A percentile compares a stretch with the other conserved stretches of the same genome.
Conservation (phyloP, 768 basidiomycete genomes). For the Cyclocybe cylindracea region DNA sequence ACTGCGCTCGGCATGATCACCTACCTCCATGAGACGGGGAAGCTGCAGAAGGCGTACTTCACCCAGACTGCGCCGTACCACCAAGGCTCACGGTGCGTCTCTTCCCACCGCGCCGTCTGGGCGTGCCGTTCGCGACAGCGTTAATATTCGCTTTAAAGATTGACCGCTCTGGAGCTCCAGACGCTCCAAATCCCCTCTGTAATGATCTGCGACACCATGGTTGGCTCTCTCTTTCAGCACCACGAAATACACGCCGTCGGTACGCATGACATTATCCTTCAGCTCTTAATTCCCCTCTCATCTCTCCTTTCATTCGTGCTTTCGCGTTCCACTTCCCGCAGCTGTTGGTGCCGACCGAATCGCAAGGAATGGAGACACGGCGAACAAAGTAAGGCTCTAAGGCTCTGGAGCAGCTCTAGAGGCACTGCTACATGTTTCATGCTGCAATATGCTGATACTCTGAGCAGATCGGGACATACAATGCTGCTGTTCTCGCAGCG, state of each 20-base stretch:
- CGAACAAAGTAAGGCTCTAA: slow-evolving; percentile 69
- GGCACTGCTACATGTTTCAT: slow-evolving; percentile 13
- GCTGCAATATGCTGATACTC: neutral
- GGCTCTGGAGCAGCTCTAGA: neutral
- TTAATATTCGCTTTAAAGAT: too few species aligned
- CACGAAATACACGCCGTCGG: slow-evolving; percentile 81
- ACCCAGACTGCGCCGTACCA: slow-evolving; percentile 96
- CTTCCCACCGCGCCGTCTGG: slow-evolving; percentile 1
- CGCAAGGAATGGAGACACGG: slow-evolving; percentile 93
- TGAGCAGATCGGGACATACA: slow-evolving; percentile 84
- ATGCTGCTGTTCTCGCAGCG: slow-evolving; percentile 89
- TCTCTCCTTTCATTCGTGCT: slow-evolving; percentile 3
- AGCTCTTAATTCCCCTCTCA: neutral
- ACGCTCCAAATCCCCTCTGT: slow-evolving; percentile 81
- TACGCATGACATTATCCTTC: slow-evolving; percentile 31
- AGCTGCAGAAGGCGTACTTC: slow-evolving; percentile 83
- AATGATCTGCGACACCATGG: slow-evolving; percentile 98
- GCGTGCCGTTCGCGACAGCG: too few species aligned
- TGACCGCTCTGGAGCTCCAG: slow-evolving; percentile 89
- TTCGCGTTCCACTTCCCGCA: slow-evolving; percentile 23
- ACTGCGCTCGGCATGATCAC: slow-evolving; percentile 95
- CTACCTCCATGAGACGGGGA: slow-evolving; percentile 75
- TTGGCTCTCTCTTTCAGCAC: slow-evolving; percentile 92
- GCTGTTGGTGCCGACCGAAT: slow-evolving; percentile 89
- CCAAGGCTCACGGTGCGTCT: slow-evolving; percentile 75